Base-by-base conservation (phyloP, 805 yeast genomes). In the Tetrapisispora phaffii region DNA sequence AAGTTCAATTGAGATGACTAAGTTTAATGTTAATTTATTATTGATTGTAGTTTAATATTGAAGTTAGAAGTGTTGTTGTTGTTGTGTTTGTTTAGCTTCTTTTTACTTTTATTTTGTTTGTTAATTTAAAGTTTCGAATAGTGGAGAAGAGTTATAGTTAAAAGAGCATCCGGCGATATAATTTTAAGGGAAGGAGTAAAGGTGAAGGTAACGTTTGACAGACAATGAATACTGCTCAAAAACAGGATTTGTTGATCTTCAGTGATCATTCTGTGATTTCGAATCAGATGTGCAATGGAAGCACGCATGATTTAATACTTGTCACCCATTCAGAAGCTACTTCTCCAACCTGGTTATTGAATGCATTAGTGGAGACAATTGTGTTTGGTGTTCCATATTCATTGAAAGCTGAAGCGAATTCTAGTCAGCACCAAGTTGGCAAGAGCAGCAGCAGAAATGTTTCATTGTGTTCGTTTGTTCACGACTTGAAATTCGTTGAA, bases 321-420 rank as follows among this genome's bases (percentile, higher is more conserved):
- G 50, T 74, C 2, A 69, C 75, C 0, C 67, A 72, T 39, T 59
- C 65, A 1, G 69, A 67, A 41, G 79, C 82, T 0, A 80, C 84
- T 0, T 71, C 76, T 23, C 79, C 89, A 1, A 59, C 76, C 6
- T 83, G 90, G 90, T 65, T 83, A 33, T 55, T 73, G 3, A 71
- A 71, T 44, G 71, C 79, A 1, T 57, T 82, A 20, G 62, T 80
- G 8, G 86, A 82, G 52, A 71, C 69, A 31, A 62, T 69, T 22
- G 49, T 77, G 15, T 53, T 63, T 16, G 83, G 79, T 4, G 38
- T 34, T 17, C 71, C 78, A 13, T 40, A 70, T 65, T 53, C 68
- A 44, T 34, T 69, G 52, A 69, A 73, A 65, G 48, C 56, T 8
- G 54, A 53, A 39, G 50, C 58, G 7, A 53, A 60, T 2, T 56